Percentiles rank a stretch among this genome's conserved stretches.
These are phyloP conservation scores for Paspalum notatum DNA, from an alignment of 176 grass and related monocot species.

Conservation along the genomic window DNA sequence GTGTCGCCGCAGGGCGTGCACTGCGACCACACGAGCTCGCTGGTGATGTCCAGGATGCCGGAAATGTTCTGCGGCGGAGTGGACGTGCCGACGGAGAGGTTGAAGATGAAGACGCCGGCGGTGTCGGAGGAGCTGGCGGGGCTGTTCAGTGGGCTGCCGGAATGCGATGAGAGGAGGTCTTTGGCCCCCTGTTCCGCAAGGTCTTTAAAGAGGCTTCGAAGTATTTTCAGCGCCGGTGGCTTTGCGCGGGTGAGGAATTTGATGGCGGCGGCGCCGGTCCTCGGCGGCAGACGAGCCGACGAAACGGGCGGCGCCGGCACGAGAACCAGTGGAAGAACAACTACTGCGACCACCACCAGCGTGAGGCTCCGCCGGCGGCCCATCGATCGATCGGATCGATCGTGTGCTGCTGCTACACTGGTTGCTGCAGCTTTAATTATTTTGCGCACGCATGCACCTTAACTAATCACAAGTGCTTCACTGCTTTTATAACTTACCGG, in stretches of 20 bases:
- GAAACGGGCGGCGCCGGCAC: neutral
- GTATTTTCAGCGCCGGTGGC: neutral
- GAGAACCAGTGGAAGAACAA: neutral
- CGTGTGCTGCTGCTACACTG: too few species aligned
- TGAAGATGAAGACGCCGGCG: neutral
- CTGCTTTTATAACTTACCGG: too few species aligned
- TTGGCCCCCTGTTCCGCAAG: neutral
- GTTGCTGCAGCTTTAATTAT: too few species aligned
- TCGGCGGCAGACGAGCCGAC: neutral
- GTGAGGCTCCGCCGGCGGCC: neutral
- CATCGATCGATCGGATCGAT: too few species aligned
- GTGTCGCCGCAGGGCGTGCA: neutral
- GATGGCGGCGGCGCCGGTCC: neutral
- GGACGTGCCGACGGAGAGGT: constrained; percentile 28
- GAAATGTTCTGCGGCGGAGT: constrained; percentile 10
- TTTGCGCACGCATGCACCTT: too few species aligned
- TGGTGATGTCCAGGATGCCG: constrained; percentile 5
- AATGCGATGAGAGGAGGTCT: too few species aligned
- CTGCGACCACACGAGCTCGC: constrained; percentile 15
- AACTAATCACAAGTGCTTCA: too few species aligned
- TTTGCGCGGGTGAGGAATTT: too few species aligned
- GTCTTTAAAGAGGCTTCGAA: neutral
- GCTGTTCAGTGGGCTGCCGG: neutral
- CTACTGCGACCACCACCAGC: neutral
- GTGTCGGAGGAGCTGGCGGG: neutral